Evolutionary conservation across 805 yeast genomes (phyloP), one percentile per base, ranked within the genome.

Genomic region (Kluyveromyces nonfermentans): DNA sequence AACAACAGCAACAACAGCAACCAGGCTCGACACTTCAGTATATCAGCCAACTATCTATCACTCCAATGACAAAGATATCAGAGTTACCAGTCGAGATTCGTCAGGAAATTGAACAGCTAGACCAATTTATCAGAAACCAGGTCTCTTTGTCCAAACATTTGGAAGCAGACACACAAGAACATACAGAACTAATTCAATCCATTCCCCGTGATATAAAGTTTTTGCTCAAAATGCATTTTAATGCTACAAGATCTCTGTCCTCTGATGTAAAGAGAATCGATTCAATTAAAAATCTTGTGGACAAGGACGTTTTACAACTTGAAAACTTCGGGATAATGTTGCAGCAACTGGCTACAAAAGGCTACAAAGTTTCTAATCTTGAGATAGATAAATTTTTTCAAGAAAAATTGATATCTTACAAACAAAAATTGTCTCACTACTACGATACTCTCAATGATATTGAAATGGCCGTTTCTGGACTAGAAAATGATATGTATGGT

Each of bases 21-120:
- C 63, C 52, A 42, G 63, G 59, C 36, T 71, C 68, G 34, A 71
- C 68, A 30, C 65, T 65, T 40, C 71, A 70, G 37, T 67, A 65
- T 35, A 71, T 69, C 20, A 63, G 64, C 8, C 78, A 68, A 45
- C 58, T 67, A 42, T 70, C 73, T 4, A 67, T 85, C 37, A 81
- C 83, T 9, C 78, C 88, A 12, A 77, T 85, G 79, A 81, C 90
- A 0, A 73, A 83, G 40, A 83, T 85, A 8, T 77, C 78, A 7
- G 90, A 83, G 47, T 65, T 85, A 33, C 89, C 93, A 2, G 81
- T 76, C n/a, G 73, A 66, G n/a, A 64, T 80, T 44, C 84, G 82
- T 53, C 73, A 67, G 47, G 86, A 84, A 56, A 66, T 85, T 32
- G 84, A 80, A 59, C 78, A 80, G 49, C 65, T 85, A 45, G 87